Base-by-base conservation (phyloP, 164 flowering plant species). In the Magnolia kwangsiensis region DNA sequence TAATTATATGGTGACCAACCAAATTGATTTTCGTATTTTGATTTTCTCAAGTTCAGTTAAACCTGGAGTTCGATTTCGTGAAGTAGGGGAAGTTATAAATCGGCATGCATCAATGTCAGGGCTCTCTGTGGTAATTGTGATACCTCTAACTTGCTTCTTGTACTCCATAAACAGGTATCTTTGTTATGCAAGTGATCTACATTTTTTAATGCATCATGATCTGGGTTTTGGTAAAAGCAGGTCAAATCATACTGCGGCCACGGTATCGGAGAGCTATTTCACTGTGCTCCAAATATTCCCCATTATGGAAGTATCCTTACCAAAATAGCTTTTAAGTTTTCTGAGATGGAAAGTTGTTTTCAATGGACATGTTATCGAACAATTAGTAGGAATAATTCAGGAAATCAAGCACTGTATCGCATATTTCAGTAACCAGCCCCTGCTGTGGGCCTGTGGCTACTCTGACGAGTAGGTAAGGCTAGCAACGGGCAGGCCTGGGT, bases 211-310 rank as follows among this genome's bases (percentile, higher is more conserved):
- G 19, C 3, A 10, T 6, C 63, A 11, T 69, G 51, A 8, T 49
- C 8, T 1, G 63, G 50, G 37, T 61, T 78, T 31, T 79, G 76
- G n/a, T 76, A 7, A 45, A 72, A 80, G 24, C 77, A 96, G 99
- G 99, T 90, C 76, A 94, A 86, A 86, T 91, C 99, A 75, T 90
- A 90, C 78, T 91, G 97, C 76, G 99, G 99, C 71, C 99, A 96
- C 86, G 99, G 99, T 73, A 91, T 96, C 79, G 99, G 98, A 74
- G 98, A 94, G 86, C 93, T 94, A 66, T 96, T 96, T 82, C 99
- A 96, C 74, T 94, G 99, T 83, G 98, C 99, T 55, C 99, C 99
- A 76, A 91, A 92, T 81, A 91, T 96, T 85, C 99, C 98, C 24
- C 99, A 94, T 81, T 96, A 96, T 88, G 90, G 84, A 77, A 91